Conservation (phyloP, 139 green algal genomes). For the Haematococcus lacustris region DNA sequence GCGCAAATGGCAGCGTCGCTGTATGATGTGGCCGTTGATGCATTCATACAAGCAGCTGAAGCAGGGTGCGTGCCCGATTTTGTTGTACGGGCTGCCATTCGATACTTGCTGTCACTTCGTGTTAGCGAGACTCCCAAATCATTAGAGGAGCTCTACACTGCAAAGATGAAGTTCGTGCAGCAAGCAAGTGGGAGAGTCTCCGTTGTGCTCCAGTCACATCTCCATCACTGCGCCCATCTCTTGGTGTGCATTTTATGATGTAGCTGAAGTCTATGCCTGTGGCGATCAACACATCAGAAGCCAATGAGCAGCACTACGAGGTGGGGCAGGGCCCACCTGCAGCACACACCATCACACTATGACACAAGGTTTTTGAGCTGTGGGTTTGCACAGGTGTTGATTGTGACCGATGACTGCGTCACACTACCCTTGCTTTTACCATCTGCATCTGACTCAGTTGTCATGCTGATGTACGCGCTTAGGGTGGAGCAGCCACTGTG, state of each 20-base stretch:
- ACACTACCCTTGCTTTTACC: no score
- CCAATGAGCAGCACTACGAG: constrained; percentile 93
- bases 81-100: constrained; percentile 59
- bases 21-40: not conserved
- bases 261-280: constrained; percentile 75
- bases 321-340: constrained; percentile 13
- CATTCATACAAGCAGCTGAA: constrained; percentile 30
- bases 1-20: no score
- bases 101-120: constrained; percentile 49
- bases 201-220: not conserved
- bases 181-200: not conserved
- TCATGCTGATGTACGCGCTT: no score
- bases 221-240: not conserved
- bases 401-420: no score
- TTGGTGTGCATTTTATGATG: constrained; percentile 45
- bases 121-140: constrained; percentile 6
- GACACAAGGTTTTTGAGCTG: not conserved
- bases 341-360: not conserved
- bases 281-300: constrained; percentile 72
- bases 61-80: constrained; percentile 65
- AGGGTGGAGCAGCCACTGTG: no score
- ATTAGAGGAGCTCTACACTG: not conserved
- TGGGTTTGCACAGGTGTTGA: not conserved
- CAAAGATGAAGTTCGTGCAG: not conserved
- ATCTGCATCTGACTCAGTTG: no score